These are phyloP conservation scores for Sergeia podlipaevii DNA, from an alignment of 208 protist genomes.

Conservation along the genomic window DNA sequence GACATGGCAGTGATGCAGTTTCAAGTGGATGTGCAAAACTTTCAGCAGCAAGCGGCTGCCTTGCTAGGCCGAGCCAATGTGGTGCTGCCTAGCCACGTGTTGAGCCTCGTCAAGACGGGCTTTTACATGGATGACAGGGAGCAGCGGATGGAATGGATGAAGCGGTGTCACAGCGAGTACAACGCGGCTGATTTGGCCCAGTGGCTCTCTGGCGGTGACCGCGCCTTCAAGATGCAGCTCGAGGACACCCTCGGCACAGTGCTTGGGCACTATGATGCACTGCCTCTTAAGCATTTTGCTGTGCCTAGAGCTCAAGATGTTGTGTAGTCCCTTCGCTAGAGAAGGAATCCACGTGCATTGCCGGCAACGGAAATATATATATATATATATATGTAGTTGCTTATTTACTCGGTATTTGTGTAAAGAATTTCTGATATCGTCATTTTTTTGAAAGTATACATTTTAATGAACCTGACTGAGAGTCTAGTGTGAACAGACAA, in stretches of 20 bases:
- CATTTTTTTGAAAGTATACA: too few relatives aligned
- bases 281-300: slow-evolving; percentile 64
- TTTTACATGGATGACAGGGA: slow-evolving; percentile 57
- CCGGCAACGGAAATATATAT: too few relatives aligned
- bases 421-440: too few relatives aligned
- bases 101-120: slow-evolving; percentile 62
- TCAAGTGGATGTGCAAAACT: slow-evolving; percentile 75
- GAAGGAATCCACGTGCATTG: too few relatives aligned
- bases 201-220: slow-evolving; percentile 64
- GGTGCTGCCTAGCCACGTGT: slow-evolving; percentile 56
- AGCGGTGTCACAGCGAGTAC: slow-evolving; percentile 49
- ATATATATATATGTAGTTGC: too few relatives aligned
- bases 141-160: slow-evolving; percentile 62
- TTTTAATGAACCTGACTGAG: too few relatives aligned
- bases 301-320: slow-evolving; percentile 3
- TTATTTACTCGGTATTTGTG: too few relatives aligned
- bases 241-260: slow-evolving; percentile 52
- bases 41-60: slow-evolving; percentile 61
- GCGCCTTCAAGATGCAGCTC: slow-evolving; percentile 43
- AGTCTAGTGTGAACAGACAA: too few relatives aligned
- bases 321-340: too few relatives aligned
- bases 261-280: slow-evolving; percentile 56
- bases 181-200: slow-evolving; percentile 48
- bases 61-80: slow-evolving; percentile 50
- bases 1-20: slow-evolving; percentile 82